Percentiles rank a stretch among this genome's conserved stretches.
Conservation (phyloP, 2,329 filamentous ascomycete genomes). For the Diaporthe sp. region DNA sequence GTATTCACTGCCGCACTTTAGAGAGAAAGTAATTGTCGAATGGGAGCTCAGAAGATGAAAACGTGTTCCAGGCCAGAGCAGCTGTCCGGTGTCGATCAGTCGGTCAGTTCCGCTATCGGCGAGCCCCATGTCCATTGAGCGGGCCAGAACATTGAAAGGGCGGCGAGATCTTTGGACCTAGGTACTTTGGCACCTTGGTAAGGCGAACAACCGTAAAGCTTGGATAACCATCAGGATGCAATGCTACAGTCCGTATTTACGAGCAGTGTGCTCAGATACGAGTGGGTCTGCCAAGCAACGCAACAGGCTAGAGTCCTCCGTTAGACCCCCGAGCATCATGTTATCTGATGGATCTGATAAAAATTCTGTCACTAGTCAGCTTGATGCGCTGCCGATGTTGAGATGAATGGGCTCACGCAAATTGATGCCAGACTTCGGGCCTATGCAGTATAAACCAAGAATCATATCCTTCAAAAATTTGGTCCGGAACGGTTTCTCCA, state of each 20-base stretch:
- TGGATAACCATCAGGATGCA: too few relatives aligned
- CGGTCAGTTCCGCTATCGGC: neutral
- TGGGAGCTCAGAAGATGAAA: neutral
- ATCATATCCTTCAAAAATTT: neutral
- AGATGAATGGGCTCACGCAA: neutral
- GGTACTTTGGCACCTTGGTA: too few relatives aligned
- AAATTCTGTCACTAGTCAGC: neutral
- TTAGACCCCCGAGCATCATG: neutral
- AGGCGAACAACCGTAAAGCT: too few relatives aligned
- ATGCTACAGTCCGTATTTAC: too few relatives aligned
- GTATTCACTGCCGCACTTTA: neutral
- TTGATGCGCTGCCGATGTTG: neutral
- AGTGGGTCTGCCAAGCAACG: neutral
- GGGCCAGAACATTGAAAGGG: too few relatives aligned
- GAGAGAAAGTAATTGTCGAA: neutral
- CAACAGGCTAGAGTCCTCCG: neutral
- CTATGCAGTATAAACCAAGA: neutral
- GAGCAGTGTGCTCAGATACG: neutral
- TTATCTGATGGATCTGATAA: slow-evolving; percentile 18
- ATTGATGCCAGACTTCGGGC: neutral
- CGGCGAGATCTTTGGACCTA: too few relatives aligned
- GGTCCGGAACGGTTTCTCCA: neutral
- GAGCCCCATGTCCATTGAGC: neutral
- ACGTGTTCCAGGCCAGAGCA: neutral
- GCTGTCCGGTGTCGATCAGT: neutral